Conservation (phyloP, 1,284 basidiomycete genomes). For the Ustilago xerochloae region DNA sequence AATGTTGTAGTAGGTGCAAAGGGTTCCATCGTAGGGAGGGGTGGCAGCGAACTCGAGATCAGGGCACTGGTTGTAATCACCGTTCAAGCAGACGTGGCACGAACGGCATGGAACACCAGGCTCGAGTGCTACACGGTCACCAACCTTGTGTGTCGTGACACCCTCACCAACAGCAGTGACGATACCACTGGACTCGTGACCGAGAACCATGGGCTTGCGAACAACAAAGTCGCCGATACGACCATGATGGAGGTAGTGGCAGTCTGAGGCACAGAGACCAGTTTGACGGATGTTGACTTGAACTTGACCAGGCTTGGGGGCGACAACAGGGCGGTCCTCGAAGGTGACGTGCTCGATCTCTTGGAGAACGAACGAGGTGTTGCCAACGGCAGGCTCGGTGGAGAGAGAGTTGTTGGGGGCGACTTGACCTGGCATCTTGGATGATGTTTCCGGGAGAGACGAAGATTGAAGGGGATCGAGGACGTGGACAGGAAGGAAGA, state of each 20-base stretch:
- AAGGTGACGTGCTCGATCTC: constrained; percentile 79
- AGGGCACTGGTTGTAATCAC: constrained; percentile 70
- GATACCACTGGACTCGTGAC: constrained; percentile 75
- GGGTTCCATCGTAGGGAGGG: constrained; percentile 87
- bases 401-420: constrained; percentile 61
- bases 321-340: constrained; percentile 80
- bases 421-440: constrained; percentile 30
- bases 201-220: constrained; percentile 80
- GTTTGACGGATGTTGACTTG: constrained; percentile 89
- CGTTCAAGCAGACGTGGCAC: constrained; percentile 72
- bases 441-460: neutral
- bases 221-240: constrained; percentile 77
- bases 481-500: neutral
- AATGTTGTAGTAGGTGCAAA: constrained; percentile 75
- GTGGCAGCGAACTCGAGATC: constrained; percentile 87
- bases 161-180: constrained; percentile 75
- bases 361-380: constrained; percentile 82
- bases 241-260: constrained; percentile 64
- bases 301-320: constrained; percentile 77
- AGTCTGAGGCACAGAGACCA: constrained; percentile 81
- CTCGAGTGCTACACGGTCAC: constrained; percentile 87
- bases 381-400: constrained; percentile 68
- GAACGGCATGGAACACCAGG: constrained; percentile 80
- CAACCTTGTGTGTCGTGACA: constrained; percentile 80
- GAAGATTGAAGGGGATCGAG: neutral